These are phyloP conservation scores for Ogataea hybrid DNA, from an alignment of 1,139 yeast genomes.

Conservation along the genomic window DNA sequence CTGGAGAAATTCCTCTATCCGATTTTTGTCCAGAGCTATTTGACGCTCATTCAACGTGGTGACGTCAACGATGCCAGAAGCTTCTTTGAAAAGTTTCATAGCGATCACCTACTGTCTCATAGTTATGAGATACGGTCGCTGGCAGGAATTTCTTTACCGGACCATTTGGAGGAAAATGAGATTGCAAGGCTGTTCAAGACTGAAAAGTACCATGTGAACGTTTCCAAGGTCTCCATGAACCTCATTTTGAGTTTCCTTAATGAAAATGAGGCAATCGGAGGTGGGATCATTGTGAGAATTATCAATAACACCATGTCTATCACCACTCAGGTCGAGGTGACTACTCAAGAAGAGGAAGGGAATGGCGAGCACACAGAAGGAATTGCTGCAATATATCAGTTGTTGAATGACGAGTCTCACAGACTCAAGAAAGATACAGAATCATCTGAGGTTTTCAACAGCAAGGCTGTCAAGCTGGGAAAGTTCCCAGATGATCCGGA, in stretches of 20 bases:
- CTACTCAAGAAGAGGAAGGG: constrained; percentile 36
- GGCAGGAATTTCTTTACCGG: constrained; percentile 72
- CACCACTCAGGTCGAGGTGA: constrained; percentile 46
- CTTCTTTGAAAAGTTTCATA: constrained; percentile 72
- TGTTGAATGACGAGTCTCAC: constrained; percentile 24
- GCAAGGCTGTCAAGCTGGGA: constrained; percentile 77
- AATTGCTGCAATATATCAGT: constrained; percentile 33
- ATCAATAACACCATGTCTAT: constrained; percentile 86
- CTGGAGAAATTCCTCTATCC: constrained; percentile 83
- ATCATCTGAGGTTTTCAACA: constrained; percentile 44
- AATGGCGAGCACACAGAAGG: constrained; percentile 31
- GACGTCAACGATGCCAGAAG: constrained; percentile 60
- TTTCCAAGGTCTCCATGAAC: constrained; percentile 84
- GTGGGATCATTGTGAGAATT: constrained; percentile 79
- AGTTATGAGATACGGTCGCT: constrained; percentile 72
- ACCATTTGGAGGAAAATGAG: constrained; percentile 80
- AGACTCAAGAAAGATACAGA: constrained; percentile 20
- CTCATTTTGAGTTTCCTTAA: constrained; percentile 81
- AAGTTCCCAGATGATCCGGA: constrained; percentile 84
- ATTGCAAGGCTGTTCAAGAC: constrained; percentile 72
- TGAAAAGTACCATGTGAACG: constrained; percentile 70
- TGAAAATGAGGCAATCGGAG: constrained; percentile 92
- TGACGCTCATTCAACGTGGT: constrained; percentile 71
- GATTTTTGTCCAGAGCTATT: constrained; percentile 81
- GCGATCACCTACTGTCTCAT: constrained; percentile 74